Evolutionary conservation across 192 early-diverging fungal genomes (phyloP).

Genomic region (Coemansia umbellata): DNA sequence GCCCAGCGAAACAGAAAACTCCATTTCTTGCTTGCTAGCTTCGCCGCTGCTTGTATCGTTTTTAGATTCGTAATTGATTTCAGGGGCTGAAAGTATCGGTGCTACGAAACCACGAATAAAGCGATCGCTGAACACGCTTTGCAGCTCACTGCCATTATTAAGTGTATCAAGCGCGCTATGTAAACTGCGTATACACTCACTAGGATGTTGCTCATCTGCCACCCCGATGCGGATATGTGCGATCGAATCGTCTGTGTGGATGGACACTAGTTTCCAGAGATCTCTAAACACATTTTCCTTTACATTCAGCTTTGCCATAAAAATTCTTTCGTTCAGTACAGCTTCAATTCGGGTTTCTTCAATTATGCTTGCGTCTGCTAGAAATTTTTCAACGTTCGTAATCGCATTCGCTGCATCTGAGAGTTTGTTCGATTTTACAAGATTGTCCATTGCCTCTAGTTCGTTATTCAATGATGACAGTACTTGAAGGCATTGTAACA

Average conservation of each 20-base stretch:
- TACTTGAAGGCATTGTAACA: slow-evolving; percentile 7
- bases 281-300: slow-evolving; percentile 4
- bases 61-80: not conserved
- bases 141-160: not conserved
- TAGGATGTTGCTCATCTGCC: not conserved
- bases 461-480: slow-evolving; percentile 7
- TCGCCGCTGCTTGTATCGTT: not conserved
- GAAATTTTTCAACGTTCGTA: not conserved
- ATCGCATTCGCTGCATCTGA: slow-evolving; percentile 9
- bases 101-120: slow-evolving; percentile 12
- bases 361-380: not conserved
- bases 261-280: not conserved
- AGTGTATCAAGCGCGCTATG: slow-evolving; percentile 22
- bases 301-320: slow-evolving; percentile 11
- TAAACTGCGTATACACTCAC: not conserved
- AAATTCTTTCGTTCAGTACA: slow-evolving; percentile 4
- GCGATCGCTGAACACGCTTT: slow-evolving; percentile 1
- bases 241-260: not conserved
- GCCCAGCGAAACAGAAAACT: not conserved
- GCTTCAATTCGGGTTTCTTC: slow-evolving; percentile 5
- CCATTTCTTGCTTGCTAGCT: not conserved
- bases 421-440: not conserved
- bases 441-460: slow-evolving; percentile 7
- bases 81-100: slow-evolving; percentile 13
- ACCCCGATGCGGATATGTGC: not conserved